These are phyloP conservation scores for Cylindrotheca fusiformis DNA, from an alignment of 108 stramenopile genomes.

Conservation along the genomic window DNA sequence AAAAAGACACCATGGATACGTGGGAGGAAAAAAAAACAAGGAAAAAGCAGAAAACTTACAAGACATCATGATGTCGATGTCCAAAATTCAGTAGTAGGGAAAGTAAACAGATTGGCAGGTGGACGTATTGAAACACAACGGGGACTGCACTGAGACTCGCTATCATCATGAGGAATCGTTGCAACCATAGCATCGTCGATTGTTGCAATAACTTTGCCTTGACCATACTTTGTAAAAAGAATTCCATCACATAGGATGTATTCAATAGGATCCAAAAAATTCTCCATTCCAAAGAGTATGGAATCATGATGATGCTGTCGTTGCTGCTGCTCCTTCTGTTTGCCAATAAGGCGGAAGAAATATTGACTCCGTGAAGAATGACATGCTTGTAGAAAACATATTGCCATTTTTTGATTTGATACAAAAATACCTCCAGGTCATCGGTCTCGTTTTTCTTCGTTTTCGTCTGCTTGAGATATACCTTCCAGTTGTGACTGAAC, in stretches of 20 bases:
- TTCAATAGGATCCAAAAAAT: constrained; percentile 79
- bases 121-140: constrained; percentile 1
- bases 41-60: not conserved
- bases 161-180: constrained; percentile 55
- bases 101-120: constrained; percentile 10
- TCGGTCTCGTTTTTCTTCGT: not conserved
- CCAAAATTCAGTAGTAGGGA: constrained; percentile 47
- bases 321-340: constrained; percentile 4
- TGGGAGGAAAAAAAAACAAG: not conserved
- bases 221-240: constrained; percentile 82
- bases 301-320: constrained; percentile 2
- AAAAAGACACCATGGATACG: not conserved
- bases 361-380: constrained; percentile 78
- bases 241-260: constrained; percentile 83
- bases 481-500: constrained; percentile 69
- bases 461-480: constrained; percentile 23
- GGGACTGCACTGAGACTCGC: constrained; percentile 40
- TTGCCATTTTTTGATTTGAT: constrained; percentile 85
- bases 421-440: constrained; percentile 44
- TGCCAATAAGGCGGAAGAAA: constrained; percentile 36
- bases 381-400: constrained; percentile 88
- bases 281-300: constrained; percentile 40
- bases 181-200: constrained; percentile 45
- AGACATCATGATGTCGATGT: constrained; percentile 54
- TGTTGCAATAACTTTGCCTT: constrained; percentile 57